Evolutionary conservation across 2,329 filamentous ascomycete genomes (phyloP).

Genomic region (Arthrinium puccinioides): DNA sequence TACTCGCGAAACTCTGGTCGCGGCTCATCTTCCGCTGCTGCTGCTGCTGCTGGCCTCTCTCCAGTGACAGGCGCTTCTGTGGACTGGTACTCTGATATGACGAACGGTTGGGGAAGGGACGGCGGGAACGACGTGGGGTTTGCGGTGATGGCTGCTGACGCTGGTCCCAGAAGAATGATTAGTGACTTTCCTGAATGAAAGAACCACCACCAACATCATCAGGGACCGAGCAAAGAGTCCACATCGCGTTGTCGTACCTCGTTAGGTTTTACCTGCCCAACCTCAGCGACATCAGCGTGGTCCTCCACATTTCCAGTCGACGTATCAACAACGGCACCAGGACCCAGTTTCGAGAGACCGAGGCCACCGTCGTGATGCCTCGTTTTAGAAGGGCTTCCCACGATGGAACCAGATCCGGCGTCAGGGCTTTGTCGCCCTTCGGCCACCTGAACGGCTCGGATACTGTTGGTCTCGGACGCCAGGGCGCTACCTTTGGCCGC

Average conservation of each 20-base stretch:
- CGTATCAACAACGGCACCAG: too few relatives aligned
- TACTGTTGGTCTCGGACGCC: constrained; percentile 52
- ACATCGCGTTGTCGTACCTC: constrained; percentile 46
- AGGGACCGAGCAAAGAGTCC: constrained; percentile 45
- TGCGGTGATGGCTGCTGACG: constrained; percentile 4
- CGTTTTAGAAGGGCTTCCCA: constrained; percentile 9
- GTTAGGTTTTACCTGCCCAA: too few relatives aligned
- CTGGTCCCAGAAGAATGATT: constrained; percentile 4
- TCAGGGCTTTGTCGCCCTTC: background rate
- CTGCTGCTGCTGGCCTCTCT: background rate
- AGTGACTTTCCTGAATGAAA: background rate
- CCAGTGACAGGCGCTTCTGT: constrained; percentile 5
- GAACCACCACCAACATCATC: constrained; percentile 8
- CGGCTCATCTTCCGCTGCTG: background rate
- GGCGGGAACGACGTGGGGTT: background rate
- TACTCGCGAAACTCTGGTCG: constrained; percentile 26
- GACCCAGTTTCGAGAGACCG: too few relatives aligned
- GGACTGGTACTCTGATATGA: constrained; percentile 3
- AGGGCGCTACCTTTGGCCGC: constrained; percentile 42
- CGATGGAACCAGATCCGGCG: background rate
- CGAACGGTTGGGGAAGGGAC: background rate
- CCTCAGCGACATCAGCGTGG: too few relatives aligned
- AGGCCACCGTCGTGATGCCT: constrained; percentile 13
- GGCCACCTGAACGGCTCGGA: constrained; percentile 40
- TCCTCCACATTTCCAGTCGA: too few relatives aligned